phyloP scores from a whole-genome alignment of 2,329 filamentous ascomycete species.

The Eurotiales sp. region DNA sequence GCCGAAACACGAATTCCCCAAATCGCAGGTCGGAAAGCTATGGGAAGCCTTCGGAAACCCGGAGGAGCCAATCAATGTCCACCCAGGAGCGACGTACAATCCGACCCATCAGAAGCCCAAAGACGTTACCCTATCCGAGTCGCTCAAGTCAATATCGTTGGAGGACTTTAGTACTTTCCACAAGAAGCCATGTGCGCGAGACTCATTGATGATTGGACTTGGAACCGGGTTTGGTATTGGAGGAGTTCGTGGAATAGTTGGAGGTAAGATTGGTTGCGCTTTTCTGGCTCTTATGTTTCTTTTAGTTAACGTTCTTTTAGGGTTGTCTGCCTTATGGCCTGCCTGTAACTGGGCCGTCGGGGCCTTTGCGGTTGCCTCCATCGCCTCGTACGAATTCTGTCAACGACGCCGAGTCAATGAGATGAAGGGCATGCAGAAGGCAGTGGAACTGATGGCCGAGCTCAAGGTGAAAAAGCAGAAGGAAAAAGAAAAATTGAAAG shows the following conservation, averaged over 20 bases:
- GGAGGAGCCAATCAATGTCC: slow-evolving; percentile 50
- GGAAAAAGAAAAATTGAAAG: slow-evolving; percentile 41
- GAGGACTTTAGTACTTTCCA: slow-evolving; percentile 60
- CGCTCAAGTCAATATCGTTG: slow-evolving; percentile 45
- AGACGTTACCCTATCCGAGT: slow-evolving; percentile 39
- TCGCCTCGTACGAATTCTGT: slow-evolving; percentile 79
- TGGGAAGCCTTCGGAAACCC: slow-evolving; percentile 47
- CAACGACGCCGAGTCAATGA: slow-evolving; percentile 70
- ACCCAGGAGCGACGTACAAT: slow-evolving; percentile 56
- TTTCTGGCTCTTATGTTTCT: neutral
- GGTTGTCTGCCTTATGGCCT: slow-evolving; percentile 56
- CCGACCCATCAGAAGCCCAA: slow-evolving; percentile 56
- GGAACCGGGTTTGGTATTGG: slow-evolving; percentile 72
- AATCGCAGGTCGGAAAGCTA: slow-evolving; percentile 46
- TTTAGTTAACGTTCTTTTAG: slow-evolving; percentile 17
- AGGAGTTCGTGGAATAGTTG: slow-evolving; percentile 67
- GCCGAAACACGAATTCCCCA: slow-evolving; percentile 40
- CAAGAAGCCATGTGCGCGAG: slow-evolving; percentile 76
- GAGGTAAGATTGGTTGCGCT: slow-evolving; percentile 55
- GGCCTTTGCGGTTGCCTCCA: slow-evolving; percentile 65
- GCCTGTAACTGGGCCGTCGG: slow-evolving; percentile 84
- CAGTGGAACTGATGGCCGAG: slow-evolving; percentile 74
- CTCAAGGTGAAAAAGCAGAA: slow-evolving; percentile 65
- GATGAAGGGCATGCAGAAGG: slow-evolving; percentile 76
- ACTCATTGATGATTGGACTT: slow-evolving; percentile 80